Evolutionary conservation across 2,329 filamentous ascomycete species (phyloP), one percentile per base, ranked within the genome.

Genomic region (Calonectria fujianensis): DNA sequence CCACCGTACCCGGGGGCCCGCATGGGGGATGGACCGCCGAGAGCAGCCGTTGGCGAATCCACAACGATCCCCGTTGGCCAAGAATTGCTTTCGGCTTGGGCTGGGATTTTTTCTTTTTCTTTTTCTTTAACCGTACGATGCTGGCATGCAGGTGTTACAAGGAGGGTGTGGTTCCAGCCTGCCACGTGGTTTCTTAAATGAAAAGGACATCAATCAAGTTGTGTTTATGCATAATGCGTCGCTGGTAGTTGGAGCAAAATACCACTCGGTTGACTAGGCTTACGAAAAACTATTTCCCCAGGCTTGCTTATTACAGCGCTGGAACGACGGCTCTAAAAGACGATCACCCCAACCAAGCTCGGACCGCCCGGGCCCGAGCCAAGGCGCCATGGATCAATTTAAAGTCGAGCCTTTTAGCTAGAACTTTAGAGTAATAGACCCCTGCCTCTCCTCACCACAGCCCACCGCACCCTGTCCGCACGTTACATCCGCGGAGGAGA

Each of bases 11-110:
- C 29, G 37, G 50, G 29, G 50, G 29, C 59, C 29, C 35, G 9
- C 48, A 71, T 65, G 54, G 24, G 57, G 67, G 57, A 70, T 20
- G 54, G 45, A 24, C 54, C 24, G 54, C 68, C 68, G 45, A 70
- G 50, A 29, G 31, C 31, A 29, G 14, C 66, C 29, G 50, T 57
- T 57, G 65, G 35, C 18, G 32, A 68, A 50, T 16, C 54, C 54
- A 59, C 54, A 24, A 24, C 54, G 20, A 59, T 59, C 54, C 52
- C 39, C 31, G 37, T 27, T 45, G 45, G 57, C 68, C 24, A 24
- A 27, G 39, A 35, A 65, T 45, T 50, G 61, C 41, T 50, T 65
- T 65, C 32, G 51, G 18, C 39, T 32, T 69, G 41, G 35, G 27
- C n/a, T 35, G 2, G 31, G 41, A 1, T 39, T 52, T 20, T 35